These are phyloP conservation scores for Nicotiana sylvestris DNA, from an alignment of 257 asterid genomes.

Conservation along the genomic window DNA sequence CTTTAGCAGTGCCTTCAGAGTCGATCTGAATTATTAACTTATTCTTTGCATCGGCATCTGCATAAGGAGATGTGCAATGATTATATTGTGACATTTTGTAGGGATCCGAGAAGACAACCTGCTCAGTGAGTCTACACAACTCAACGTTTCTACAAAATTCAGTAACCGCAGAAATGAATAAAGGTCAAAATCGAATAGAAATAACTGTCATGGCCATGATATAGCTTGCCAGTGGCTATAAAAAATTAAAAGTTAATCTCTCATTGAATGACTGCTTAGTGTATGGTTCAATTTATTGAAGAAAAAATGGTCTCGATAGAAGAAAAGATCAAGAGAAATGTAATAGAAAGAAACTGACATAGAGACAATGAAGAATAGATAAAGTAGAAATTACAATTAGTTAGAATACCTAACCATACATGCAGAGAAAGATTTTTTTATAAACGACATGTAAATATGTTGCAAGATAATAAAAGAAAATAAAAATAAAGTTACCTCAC, in stretches of 20 bases:
- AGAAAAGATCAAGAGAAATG: neutral
- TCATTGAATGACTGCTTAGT: neutral
- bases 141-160: conserved; percentile 88
- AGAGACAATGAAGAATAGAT: neutral
- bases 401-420: too few relatives aligned
- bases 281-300: neutral
- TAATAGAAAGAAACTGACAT: neutral
- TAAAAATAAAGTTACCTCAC: too few relatives aligned
- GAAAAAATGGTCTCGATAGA: neutral
- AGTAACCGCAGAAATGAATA: conserved; percentile 61
- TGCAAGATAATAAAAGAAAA: neutral
- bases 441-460: too few relatives aligned
- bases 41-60: conserved; percentile 68
- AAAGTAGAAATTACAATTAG: neutral
- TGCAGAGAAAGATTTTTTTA: too few relatives aligned
- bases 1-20: too few relatives aligned
- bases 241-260: neutral
- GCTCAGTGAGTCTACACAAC: conserved; percentile 92
- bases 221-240: neutral
- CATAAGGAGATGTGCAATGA: conserved; percentile 80
- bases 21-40: too few relatives aligned
- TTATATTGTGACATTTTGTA: conserved; percentile 77
- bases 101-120: conserved; percentile 92
- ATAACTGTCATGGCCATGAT: neutral
- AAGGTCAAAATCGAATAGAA: conserved; percentile 15